These are phyloP conservation scores for Plasmodium cynomolgi DNA, from an alignment of 169 alveolate species.

Conservation along the genomic window DNA sequence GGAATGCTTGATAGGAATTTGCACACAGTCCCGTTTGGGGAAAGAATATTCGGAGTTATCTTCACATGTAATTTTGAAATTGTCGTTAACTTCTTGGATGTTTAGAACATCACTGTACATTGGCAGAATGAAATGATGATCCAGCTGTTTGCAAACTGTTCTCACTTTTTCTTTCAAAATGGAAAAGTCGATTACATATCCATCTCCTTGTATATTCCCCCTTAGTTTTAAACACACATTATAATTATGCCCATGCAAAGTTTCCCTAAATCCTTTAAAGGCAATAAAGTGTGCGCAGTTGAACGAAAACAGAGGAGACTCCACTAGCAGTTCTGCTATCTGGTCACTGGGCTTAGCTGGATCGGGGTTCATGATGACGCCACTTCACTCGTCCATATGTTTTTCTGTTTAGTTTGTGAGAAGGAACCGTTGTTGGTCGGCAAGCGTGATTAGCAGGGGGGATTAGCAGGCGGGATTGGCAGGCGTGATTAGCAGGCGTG, in stretches of 20 bases:
- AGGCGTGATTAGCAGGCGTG: neutral
- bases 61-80: constrained; percentile 57
- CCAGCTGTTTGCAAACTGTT: constrained; percentile 43
- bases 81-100: constrained; percentile 39
- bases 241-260: constrained; percentile 75
- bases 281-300: constrained; percentile 74
- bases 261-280: constrained; percentile 66
- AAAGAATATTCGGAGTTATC: constrained; percentile 69
- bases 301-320: constrained; percentile 74
- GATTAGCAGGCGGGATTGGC: too few species aligned
- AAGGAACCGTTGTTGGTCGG: neutral
- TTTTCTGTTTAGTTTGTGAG: neutral
- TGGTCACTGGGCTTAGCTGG: neutral
- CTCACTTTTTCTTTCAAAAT: constrained; percentile 40
- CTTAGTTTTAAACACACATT: constrained; percentile 58
- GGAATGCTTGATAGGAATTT: constrained; percentile 73
- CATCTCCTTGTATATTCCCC: constrained; percentile 67
- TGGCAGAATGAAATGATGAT: constrained; percentile 72
- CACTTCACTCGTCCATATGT: neutral
- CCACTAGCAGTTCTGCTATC: constrained; percentile 42
- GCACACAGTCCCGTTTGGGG: constrained; percentile 54
- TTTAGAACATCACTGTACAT: constrained; percentile 71
- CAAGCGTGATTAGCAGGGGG: too few species aligned
- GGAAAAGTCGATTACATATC: constrained; percentile 73
- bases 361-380: constrained; percentile 10